Base-by-base conservation (phyloP, 2,329 filamentous ascomycete species). In the Atkinsonella hypoxylon region DNA sequence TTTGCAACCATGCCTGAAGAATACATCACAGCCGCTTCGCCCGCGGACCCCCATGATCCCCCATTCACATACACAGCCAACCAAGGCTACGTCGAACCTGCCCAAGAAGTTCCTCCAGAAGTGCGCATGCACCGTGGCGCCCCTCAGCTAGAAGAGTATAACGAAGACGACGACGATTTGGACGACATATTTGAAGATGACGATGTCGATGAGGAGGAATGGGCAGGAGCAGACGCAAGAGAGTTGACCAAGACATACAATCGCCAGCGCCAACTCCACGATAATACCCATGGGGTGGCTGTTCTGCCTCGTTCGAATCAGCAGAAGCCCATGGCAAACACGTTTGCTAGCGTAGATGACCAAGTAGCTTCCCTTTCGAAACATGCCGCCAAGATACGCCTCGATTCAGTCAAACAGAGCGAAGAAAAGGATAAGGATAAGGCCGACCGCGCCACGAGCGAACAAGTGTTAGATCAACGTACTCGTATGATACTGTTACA, bases 401-500 rank as follows among this genome's bases (percentile, higher is more conserved):
- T 96, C 31, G 86, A 90, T 62, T 79, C 73, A 53, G 77, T 79
- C 56, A 79, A 77, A 64, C 70, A 73, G 34, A 61, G 60, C 55
- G 64, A 63, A 20, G 73, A 77, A 36, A 75, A 77, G 49, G 81
- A 82, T 53, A 89, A 87, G 67, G 90, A 96, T 68, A 94, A 93
- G 74, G 84, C 87, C 50, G 91, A 98, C 65, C 82, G 93, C 53
- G 91, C 93, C 48, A 98, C 93, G 13, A 89, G 82, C 59, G 93
- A 98, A 66, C 89, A 96, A 67, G 93, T 98, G 46, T 73, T 98
- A 54, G 93, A 98, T 69, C 88, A 89, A 55, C 79, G 89, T 49
- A 98, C 93, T 13, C 85, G 90, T 58, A 95, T 96, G 88, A 90
- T 98, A 54, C 74, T 98, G 49, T 75, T 96, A 56, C 89, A 96